Base-by-base conservation (phyloP, 1,139 yeast genomes). In the Kodamaea anthophila region DNA sequence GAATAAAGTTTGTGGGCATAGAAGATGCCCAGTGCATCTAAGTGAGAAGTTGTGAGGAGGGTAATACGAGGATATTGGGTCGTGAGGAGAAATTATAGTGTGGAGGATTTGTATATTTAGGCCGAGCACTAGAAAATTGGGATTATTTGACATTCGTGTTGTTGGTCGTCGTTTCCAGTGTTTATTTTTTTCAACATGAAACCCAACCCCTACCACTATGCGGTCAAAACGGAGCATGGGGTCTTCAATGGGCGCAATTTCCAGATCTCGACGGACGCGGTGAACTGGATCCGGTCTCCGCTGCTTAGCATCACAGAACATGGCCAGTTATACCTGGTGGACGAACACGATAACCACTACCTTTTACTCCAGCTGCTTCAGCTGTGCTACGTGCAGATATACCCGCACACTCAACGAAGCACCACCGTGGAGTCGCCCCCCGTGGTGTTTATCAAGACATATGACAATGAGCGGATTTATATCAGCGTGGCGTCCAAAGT, bases 391-490 rank as follows among this genome's bases (percentile, higher is more conserved):
- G 58, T 65, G 9, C 71, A 63, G 35, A 47, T 66, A 16, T 53
- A 47, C 24, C 61, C 70, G 7, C 29, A 28, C 10, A n/a, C 22
- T 9, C 31, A 16, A 13, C 29, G 13, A 5, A 15, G 35, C 10
- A 18, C 20, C 9, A 12, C 24, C 5, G 16, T 18, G 9, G 22
- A 21, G 10, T 23, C 14, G 18, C 64, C 67, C 5, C 75, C 76
- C 1, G 65, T 61, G 14, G 47, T 75, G 7, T 66, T 60, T 41
- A 58, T 76, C 18, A 62, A 62, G 28, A 64, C 75, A 1, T 61
- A 54, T 41, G 66, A 65, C 39, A 66, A 66, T 37, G 70, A 64
- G 23, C 63, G 60, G 32, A 50, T 74, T 9, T 74, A 62, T 44
- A 52, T 78, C 30, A 65, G 60, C 32, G 58, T 73, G 5, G 49